Base-by-base conservation (phyloP, 352 stramenopile species). In the Pelagophyceae sp. region DNA sequence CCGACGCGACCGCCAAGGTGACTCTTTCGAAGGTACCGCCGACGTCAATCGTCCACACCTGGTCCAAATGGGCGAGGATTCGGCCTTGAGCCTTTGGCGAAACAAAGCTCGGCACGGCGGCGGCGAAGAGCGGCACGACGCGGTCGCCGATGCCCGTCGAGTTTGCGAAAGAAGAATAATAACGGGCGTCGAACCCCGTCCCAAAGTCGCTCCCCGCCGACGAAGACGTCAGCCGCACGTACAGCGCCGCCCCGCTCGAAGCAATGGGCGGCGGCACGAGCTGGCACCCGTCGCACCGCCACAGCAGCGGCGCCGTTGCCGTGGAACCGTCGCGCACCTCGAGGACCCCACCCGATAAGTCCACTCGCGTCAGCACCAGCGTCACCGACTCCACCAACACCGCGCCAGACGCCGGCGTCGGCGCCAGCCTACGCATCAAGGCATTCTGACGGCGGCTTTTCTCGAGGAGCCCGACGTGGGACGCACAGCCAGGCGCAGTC, bases 401-500 rank as follows among this genome's bases (percentile, higher is more conserved):
- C 3, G 31, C 6, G 6, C 61, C 61, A 1, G 35, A 5, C 15
- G 58, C 58, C 23, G 58, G 15, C 11, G 3, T 11, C 33, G 67
- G 67, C 1, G n/a, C n/a, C n/a, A n/a, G n/a, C n/a, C n/a, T n/a
- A n/a, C n/a, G n/a, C n/a, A n/a, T n/a, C n/a, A n/a, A n/a, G n/a
- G n/a, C n/a, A n/a, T n/a, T n/a, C n/a, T n/a, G n/a, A n/a, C n/a
- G n/a, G n/a, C n/a, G n/a, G n/a, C n/a, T n/a, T n/a, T n/a, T n/a
- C n/a, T n/a, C n/a, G n/a, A n/a, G n/a, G n/a, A n/a, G n/a, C n/a
- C n/a, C n/a, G n/a, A n/a, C n/a, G n/a, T n/a, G n/a, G n/a, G n/a
- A 1, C 15, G 33, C 76, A 69, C 2, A 63, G 2, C 76, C 76
- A 79, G 0, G 11, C 35, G 64, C 76, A 79, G 19, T 0, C 25